These are phyloP conservation scores for Medicago ruthenica DNA, from an alignment of 306 rosid genomes.

Conservation along the genomic window DNA sequence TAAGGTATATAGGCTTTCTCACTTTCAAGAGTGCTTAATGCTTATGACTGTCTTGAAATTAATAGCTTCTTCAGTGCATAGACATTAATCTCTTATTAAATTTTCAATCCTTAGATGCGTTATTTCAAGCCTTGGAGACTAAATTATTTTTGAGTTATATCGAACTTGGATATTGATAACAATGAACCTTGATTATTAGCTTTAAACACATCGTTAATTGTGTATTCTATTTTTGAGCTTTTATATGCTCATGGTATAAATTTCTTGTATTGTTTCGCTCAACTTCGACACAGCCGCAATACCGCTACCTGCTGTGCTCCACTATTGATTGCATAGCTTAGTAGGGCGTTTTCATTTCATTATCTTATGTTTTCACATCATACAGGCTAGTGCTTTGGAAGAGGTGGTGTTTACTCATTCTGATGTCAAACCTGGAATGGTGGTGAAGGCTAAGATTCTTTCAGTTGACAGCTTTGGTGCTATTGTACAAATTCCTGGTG, in stretches of 20 bases:
- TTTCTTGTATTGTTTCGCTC: background rate
- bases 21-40: slow-evolving; percentile 17
- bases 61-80: background rate
- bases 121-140: background rate
- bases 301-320: background rate
- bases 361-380: slow-evolving; percentile 31
- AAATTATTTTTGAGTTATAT: background rate
- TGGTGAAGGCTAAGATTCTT: slow-evolving; percentile 76
- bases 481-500: slow-evolving; percentile 95
- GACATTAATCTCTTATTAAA: background rate
- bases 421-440: slow-evolving; percentile 94
- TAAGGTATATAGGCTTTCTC: slow-evolving; percentile 17
- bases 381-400: slow-evolving; percentile 87
- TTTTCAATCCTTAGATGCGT: background rate
- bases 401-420: slow-evolving; percentile 87
- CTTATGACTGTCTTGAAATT: background rate
- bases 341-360: slow-evolving; percentile 27
- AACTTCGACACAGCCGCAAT: background rate
- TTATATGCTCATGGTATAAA: background rate
- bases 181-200: background rate
- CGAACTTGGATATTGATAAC: background rate
- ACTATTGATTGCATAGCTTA: background rate
- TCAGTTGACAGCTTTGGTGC: slow-evolving; percentile 91
- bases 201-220: background rate
- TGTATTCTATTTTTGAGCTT: background rate